A percentile compares a stretch with the other conserved stretches of the same genome.
These are phyloP conservation scores for Margaritispora aquatica DNA, from an alignment of 495 filamentous ascomycete species.

Conservation along the genomic window DNA sequence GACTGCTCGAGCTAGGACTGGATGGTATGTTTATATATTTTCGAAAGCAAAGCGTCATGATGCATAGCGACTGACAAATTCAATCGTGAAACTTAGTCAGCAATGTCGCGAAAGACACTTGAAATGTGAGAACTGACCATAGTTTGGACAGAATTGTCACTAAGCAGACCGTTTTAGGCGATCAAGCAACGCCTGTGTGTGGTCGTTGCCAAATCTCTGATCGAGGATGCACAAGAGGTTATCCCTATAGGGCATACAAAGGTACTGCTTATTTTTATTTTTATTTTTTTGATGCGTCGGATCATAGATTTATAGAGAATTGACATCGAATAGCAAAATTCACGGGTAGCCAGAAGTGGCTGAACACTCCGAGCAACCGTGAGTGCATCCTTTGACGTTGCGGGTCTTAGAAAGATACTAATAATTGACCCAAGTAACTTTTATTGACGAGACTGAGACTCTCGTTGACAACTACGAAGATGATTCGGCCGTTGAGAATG, in stretches of 20 bases:
- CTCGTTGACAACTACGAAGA: slow-evolving; percentile 9
- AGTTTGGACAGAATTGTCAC: too few species aligned
- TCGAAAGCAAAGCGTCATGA: too few species aligned
- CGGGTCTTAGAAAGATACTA: neutral
- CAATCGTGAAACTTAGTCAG: slow-evolving; percentile 7
- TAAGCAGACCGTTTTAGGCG: too few species aligned
- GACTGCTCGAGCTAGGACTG: slow-evolving; percentile 15
- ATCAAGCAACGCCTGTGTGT: slow-evolving; percentile 16
- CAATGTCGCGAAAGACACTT: slow-evolving; percentile 16
- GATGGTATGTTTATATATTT: slow-evolving; percentile 14
- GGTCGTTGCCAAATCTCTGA: slow-evolving; percentile 15
- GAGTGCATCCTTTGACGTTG: neutral
- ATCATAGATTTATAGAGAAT: too few species aligned
- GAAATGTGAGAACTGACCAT: slow-evolving; percentile 15
- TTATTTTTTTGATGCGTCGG: neutral
- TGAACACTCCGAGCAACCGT: slow-evolving; percentile 17
- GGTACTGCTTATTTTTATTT: slow-evolving; percentile 1
- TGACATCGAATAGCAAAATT: slow-evolving; percentile 15
- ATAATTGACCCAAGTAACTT: slow-evolving; percentile 13
- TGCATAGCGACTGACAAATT: neutral
- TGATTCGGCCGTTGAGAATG: slow-evolving; percentile 8
- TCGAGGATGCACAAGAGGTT: slow-evolving; percentile 14
- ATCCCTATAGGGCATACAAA: slow-evolving; percentile 14
- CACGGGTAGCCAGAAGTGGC: slow-evolving; percentile 15
- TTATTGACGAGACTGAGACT: slow-evolving; percentile 18